Percentiles rank a stretch among this genome's conserved stretches.
Evolutionary conservation across 2,329 filamentous ascomycete genomes (phyloP).

Genomic region (Fusarium neocosmosporiellum): DNA sequence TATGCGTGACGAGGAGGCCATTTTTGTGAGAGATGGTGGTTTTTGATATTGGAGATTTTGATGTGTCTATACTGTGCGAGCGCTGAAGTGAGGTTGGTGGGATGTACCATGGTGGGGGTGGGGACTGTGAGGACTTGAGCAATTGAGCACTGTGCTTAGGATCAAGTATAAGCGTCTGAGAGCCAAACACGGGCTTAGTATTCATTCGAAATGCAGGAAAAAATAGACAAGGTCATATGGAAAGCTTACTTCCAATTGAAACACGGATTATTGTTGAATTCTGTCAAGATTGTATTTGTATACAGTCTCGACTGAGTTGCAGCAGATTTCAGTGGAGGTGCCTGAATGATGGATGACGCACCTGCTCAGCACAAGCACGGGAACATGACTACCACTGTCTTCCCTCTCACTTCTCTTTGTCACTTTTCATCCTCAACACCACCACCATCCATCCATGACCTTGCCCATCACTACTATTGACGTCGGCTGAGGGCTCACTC

Average conservation of each 20-base stretch:
- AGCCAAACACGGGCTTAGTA: not conserved
- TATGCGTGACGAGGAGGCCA: slow-evolving; percentile 58
- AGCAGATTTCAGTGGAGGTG: not conserved
- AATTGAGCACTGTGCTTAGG: not conserved
- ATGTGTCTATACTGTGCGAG: slow-evolving; percentile 34
- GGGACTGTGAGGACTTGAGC: slow-evolving; percentile 21
- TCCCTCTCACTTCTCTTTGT: not conserved
- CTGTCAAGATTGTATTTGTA: not conserved
- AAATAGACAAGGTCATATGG: not conserved
- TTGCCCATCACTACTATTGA: not conserved
- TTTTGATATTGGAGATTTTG: slow-evolving; percentile 31
- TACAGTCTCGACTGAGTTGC: not conserved
- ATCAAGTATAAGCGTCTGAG: not conserved
- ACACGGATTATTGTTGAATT: not conserved
- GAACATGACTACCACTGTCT: not conserved
- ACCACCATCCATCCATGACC: not conserved
- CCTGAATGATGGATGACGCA: not conserved
- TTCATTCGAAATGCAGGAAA: not conserved
- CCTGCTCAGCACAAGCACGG: not conserved
- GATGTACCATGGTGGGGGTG: slow-evolving; percentile 22
- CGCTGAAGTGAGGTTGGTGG: slow-evolving; percentile 9
- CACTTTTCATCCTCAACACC: not conserved
- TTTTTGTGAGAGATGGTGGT: not conserved
- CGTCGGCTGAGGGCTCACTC: not conserved
- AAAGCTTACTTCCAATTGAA: not conserved